Conservation (phyloP, 163 green algal genomes). For the Scenedesmus sp. region DNA sequence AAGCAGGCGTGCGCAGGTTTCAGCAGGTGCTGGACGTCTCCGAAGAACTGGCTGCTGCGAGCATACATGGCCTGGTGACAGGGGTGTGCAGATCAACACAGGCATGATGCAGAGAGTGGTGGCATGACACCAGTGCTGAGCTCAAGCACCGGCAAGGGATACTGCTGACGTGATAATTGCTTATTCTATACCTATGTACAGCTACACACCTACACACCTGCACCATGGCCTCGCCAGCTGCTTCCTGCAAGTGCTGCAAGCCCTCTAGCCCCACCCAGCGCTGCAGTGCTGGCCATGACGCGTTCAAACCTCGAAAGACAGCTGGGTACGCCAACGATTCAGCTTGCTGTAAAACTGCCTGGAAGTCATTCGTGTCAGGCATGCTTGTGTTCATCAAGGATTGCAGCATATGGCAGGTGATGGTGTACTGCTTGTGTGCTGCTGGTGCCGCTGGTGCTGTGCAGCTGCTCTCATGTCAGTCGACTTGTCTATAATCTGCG, state of each 20-base stretch:
- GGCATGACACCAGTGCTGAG: not conserved
- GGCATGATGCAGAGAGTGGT: not conserved
- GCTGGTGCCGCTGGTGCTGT: too few species aligned
- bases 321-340: not conserved
- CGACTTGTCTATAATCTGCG: too few species aligned
- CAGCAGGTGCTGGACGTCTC: not conserved
- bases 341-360: not conserved
- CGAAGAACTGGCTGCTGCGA: not conserved
- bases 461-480: too few species aligned
- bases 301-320: slow-evolving; percentile 21
- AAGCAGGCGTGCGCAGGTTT: not conserved
- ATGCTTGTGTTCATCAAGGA: not conserved
- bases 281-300: slow-evolving; percentile 23
- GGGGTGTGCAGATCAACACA: not conserved
- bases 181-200: not conserved
- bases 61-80: not conserved
- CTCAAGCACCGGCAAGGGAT: not conserved
- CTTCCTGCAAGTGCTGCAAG: slow-evolving; percentile 4
- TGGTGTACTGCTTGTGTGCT: too few species aligned
- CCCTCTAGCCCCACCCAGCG: slow-evolving; percentile 15
- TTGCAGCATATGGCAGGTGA: not conserved
- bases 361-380: not conserved
- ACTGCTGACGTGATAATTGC: not conserved
- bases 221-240: slow-evolving; percentile 26
- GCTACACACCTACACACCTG: slow-evolving; percentile 1